phyloP scores from a whole-genome alignment of 768 basidiomycete genomes.

The Mycena galopus region DNA sequence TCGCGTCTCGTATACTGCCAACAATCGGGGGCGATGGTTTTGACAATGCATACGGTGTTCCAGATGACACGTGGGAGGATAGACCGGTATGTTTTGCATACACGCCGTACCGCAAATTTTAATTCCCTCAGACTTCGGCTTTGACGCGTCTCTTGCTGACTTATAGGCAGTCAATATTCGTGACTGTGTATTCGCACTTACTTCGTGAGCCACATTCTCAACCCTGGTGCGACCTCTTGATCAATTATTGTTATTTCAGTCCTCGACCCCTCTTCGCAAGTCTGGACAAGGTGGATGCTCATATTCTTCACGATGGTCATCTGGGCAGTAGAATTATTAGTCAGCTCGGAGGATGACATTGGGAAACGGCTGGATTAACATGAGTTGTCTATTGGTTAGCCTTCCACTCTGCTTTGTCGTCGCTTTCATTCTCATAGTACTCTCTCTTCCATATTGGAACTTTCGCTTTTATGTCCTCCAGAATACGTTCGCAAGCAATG shows the following conservation, averaged over 20 bases:
- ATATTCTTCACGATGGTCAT: constrained; percentile 88
- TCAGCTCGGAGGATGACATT: constrained; percentile 79
- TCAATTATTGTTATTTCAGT: constrained; percentile 61
- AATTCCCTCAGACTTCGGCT: constrained; percentile 72
- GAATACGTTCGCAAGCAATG: constrained; percentile 80
- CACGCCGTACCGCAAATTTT: not conserved
- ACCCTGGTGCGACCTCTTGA: constrained; percentile 5
- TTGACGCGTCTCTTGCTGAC: constrained; percentile 82
- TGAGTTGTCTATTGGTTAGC: constrained; percentile 58
- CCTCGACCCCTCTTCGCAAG: constrained; percentile 89
- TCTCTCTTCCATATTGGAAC: constrained; percentile 95
- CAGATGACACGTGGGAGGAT: constrained; percentile 78
- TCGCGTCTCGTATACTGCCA: constrained; percentile 86
- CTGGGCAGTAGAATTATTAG: constrained; percentile 86
- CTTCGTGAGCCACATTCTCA: constrained; percentile 63
- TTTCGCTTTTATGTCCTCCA: constrained; percentile 88
- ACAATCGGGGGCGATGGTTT: constrained; percentile 87
- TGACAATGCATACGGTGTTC: constrained; percentile 74
- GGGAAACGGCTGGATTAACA: constrained; percentile 80
- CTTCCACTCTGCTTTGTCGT: constrained; percentile 79
- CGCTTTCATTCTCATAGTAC: constrained; percentile 79
- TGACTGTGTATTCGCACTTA: constrained; percentile 90
- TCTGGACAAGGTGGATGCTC: constrained; percentile 95
- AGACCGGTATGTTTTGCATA: constrained; percentile 69
- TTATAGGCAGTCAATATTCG: constrained; percentile 87